Conservation (phyloP, 2,329 filamentous ascomycete species). For the Neofusicoccum sp. region DNA sequence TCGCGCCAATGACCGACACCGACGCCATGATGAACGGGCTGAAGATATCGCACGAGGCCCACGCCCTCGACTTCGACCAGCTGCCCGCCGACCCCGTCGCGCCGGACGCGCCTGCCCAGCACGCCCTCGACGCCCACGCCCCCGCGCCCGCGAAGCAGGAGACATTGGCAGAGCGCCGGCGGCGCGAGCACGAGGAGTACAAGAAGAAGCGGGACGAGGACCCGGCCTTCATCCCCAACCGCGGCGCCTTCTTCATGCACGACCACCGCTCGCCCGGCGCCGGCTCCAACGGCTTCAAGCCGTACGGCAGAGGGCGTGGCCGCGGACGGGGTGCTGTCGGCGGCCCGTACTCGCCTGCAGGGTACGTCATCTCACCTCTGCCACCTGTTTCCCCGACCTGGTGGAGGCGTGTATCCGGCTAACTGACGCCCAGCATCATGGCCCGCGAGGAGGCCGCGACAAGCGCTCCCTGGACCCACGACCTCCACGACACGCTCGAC, state of each 20-base stretch:
- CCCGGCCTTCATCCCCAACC: slow-evolving; percentile 89
- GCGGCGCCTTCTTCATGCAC: slow-evolving; percentile 96
- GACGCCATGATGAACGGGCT: slow-evolving; percentile 62
- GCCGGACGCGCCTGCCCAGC: slow-evolving; percentile 37
- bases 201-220: slow-evolving; percentile 83
- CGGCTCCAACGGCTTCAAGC: slow-evolving; percentile 73
- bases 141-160: slow-evolving; percentile 42
- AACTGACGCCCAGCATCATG: slow-evolving; percentile 38
- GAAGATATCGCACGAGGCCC: slow-evolving; percentile 45
- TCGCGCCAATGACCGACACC: slow-evolving; percentile 54
- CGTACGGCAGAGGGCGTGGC: slow-evolving; percentile 64
- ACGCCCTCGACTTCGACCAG: slow-evolving; percentile 54
- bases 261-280: slow-evolving; percentile 81
- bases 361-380: slow-evolving; percentile 50
- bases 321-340: slow-evolving; percentile 62
- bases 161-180: slow-evolving; percentile 66
- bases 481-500: slow-evolving; percentile 63
- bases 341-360: slow-evolving; percentile 54
- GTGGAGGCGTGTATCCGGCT: slow-evolving; percentile 29
- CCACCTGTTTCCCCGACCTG: not conserved
- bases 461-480: slow-evolving; percentile 83
- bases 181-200: slow-evolving; percentile 88
- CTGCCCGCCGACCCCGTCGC: slow-evolving; percentile 30
- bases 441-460: slow-evolving; percentile 52
- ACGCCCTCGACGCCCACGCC: slow-evolving; percentile 31